Base-by-base conservation (phyloP, 140 eudicot genomes). In the Senecio squalidus region DNA sequence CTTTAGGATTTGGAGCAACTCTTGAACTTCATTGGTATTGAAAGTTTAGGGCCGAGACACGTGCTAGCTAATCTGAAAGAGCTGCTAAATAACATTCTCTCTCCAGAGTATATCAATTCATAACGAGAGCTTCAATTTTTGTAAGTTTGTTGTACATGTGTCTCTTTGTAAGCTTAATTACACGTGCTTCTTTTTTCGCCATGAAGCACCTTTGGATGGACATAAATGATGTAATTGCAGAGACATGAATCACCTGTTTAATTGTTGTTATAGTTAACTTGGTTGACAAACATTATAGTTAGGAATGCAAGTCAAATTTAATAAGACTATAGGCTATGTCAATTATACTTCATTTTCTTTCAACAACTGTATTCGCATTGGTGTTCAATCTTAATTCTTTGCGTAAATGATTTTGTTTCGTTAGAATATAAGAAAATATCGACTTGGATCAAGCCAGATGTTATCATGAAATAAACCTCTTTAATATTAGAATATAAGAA, bases 1-100 rank as follows among this genome's bases (percentile, higher is more conserved):
- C 60, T 6, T 67, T 69, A 92, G 98, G 98, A 92, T 73, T 55
- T 92, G 73, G 98, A 92, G 76, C 98, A 92, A 80, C 87, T 87
- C 2, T 62, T 92, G 86, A 92, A 84, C 76, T 87, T 59, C 57
- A 85, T 92, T 24, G 98, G 98, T 2, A 77, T 74, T 58, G 77
- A 84, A 58, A 92, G 98, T 72, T 70, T 92, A 79, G 98, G 98
- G 62, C 98, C 98, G 15, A 79, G 98, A 18, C 96, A 92, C 65
- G 84, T 92, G 26, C 45, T 92, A 76, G 96, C 94, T 14, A 92
- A 92, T 68, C 57, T 92, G 74, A 84, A 80, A 77, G 95, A 81
- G 82, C 95, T 92, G 33, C 69, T 79, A 25, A 84, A 68, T 70
- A 82, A 78, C 54, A 77, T 92, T 24, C 87, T 91, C 60, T 91